Percentiles rank a stretch among this genome's conserved stretches.
These are phyloP conservation scores for Dictyophora rubrovolvata DNA, from an alignment of 768 basidiomycete genomes.

Conservation along the genomic window DNA sequence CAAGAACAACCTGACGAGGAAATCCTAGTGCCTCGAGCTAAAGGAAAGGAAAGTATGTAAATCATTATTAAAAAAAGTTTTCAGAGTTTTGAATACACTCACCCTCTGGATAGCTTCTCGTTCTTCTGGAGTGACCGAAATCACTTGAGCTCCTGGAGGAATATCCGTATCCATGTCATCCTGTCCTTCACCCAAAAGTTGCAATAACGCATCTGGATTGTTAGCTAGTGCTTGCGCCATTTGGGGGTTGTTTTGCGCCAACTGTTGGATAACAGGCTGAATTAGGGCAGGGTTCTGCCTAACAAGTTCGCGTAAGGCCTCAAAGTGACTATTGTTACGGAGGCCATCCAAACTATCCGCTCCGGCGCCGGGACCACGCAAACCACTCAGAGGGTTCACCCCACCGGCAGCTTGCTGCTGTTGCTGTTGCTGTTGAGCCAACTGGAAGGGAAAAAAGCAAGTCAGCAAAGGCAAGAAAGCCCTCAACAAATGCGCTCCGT, in stretches of 20 bases:
- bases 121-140: constrained; percentile 82
- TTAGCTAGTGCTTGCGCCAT: constrained; percentile 57
- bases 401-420: constrained; percentile 25
- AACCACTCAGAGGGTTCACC: constrained; percentile 11
- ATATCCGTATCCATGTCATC: constrained; percentile 22
- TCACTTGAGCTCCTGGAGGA: constrained; percentile 45
- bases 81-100: constrained; percentile 22
- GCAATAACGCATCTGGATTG: constrained; percentile 62
- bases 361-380: constrained; percentile 22
- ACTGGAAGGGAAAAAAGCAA: constrained; percentile 27
- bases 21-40: constrained; percentile 88
- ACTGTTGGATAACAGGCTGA: constrained; percentile 77
- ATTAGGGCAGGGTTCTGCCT: constrained; percentile 66
- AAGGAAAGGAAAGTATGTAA: background rate
- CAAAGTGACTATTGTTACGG: constrained; percentile 53
- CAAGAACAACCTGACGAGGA: constrained; percentile 63
- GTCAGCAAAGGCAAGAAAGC: background rate
- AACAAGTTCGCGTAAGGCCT: constrained; percentile 63
- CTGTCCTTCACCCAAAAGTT: constrained; percentile 45
- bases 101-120: constrained; percentile 82
- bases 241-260: constrained; percentile 63
- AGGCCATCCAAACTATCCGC: constrained; percentile 32
- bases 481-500: constrained; percentile 11
- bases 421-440: constrained; percentile 57
- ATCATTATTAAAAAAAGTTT: constrained; percentile 1